phyloP scores from a whole-genome alignment of 2,329 filamentous ascomycete species.

The Alternaria solani region DNA sequence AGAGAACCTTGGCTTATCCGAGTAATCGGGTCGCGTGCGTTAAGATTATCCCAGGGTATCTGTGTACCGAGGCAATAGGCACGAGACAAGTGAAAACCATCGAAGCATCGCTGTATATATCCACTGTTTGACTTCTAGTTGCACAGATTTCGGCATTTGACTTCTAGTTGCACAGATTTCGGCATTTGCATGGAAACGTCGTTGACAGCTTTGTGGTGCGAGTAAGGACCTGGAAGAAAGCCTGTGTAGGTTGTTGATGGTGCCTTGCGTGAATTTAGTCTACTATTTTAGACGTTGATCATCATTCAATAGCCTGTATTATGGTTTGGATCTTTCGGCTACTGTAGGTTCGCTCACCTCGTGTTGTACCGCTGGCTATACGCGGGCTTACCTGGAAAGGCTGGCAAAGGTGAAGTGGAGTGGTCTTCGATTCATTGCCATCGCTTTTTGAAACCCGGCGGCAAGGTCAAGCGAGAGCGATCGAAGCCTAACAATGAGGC shows the following conservation, averaged over 20 bases:
- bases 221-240: not conserved
- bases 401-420: not conserved
- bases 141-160: not conserved
- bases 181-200: not conserved
- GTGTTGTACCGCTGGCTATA: not conserved
- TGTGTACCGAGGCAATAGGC: not conserved
- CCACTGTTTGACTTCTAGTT: not conserved
- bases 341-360: not conserved
- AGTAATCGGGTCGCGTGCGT: not conserved
- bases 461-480: not conserved
- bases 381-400: not conserved
- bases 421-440: not conserved
- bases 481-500: conserved; percentile 4
- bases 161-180: not conserved
- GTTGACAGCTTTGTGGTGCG: not conserved
- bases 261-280: not conserved
- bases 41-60: not conserved
- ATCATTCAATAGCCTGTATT: not conserved
- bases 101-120: not conserved
- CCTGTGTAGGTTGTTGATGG: not conserved
- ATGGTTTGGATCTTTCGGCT: not conserved
- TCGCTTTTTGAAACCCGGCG: not conserved
- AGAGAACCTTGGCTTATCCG: not conserved
- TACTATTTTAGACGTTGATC: not conserved
- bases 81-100: not conserved